phyloP scores from a whole-genome alignment of 2,329 filamentous ascomycete genomes.

The Ascosphaera apis region DNA sequence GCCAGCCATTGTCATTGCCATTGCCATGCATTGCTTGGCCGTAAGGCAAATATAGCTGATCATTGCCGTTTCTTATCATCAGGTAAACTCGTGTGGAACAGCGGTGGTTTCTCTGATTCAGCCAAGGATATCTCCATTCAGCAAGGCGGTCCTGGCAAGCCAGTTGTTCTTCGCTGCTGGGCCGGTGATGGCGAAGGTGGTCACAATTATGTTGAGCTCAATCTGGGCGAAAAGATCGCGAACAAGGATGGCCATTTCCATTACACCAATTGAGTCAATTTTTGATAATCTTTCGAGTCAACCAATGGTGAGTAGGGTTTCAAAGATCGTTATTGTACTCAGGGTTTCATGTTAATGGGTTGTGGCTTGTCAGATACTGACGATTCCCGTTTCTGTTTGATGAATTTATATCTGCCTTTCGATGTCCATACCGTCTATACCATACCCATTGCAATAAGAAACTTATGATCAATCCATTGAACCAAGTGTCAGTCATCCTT shows the following conservation, averaged over 20 bases:
- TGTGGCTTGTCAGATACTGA: no score
- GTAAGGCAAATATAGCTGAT: no score
- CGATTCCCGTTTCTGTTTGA: no score
- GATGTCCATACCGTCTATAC: no score
- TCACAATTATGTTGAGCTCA: background rate
- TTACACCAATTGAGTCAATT: background rate
- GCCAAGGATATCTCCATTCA: background rate
- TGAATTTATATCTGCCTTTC: no score
- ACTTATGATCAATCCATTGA: no score
- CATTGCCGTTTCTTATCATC: no score
- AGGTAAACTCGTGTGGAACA: background rate
- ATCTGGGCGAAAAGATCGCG: background rate
- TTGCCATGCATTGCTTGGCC: no score
- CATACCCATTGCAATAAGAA: no score
- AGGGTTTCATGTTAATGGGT: no score
- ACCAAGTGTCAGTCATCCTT: conserved; percentile 18
- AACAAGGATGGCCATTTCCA: background rate
- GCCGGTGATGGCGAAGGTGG: background rate
- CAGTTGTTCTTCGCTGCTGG: background rate
- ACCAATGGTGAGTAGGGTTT: background rate
- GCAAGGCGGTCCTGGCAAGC: background rate
- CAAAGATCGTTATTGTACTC: no score
- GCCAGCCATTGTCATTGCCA: no score
- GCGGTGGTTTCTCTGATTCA: background rate
- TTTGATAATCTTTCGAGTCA: background rate